Evolutionary conservation across 768 basidiomycete genomes (phyloP).

Genomic region (Hortiboletus campestris): DNA sequence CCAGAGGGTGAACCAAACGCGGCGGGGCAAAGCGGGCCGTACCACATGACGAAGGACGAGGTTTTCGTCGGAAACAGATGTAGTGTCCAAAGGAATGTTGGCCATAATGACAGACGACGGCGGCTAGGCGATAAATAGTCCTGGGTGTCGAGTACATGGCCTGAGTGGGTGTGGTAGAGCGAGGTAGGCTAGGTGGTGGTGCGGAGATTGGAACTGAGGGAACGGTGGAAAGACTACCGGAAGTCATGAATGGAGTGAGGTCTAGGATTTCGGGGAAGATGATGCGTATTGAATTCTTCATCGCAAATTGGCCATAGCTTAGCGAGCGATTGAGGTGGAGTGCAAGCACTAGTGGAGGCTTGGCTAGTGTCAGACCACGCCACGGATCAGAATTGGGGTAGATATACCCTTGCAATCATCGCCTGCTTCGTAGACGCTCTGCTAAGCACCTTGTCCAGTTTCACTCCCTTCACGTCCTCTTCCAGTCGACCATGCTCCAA

Average conservation of each 20-base stretch:
- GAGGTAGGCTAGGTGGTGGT: constrained; percentile 46
- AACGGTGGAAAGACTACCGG: constrained; percentile 67
- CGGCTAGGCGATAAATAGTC: constrained; percentile 80
- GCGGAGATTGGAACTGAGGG: constrained; percentile 73
- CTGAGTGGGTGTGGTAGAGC: constrained; percentile 58
- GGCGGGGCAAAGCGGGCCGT: constrained; percentile 41
- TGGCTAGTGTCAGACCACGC: constrained; percentile 19
- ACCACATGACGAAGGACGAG: constrained; percentile 44
- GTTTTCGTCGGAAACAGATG: constrained; percentile 85
- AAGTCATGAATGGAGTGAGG: constrained; percentile 84
- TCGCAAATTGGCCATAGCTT: constrained; percentile 69
- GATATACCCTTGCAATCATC: constrained; percentile 80
- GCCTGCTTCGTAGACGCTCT: constrained; percentile 81
- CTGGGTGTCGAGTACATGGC: constrained; percentile 50
- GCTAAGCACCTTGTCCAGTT: constrained; percentile 74
- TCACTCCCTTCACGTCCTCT: constrained; percentile 78
- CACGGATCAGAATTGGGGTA: neutral
- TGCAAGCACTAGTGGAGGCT: constrained; percentile 85
- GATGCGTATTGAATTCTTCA: constrained; percentile 83
- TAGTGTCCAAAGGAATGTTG: constrained; percentile 94
- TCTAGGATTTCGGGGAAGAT: constrained; percentile 87
- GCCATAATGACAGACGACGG: constrained; percentile 92
- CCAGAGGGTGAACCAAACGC: constrained; percentile 40
- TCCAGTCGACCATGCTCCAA: constrained; percentile 77
- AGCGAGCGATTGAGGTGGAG: constrained; percentile 92